Evolutionary conservation across 805 yeast species (phyloP), one percentile per base, ranked within the genome.

Genomic region (Brettanomyces naardenensis): DNA sequence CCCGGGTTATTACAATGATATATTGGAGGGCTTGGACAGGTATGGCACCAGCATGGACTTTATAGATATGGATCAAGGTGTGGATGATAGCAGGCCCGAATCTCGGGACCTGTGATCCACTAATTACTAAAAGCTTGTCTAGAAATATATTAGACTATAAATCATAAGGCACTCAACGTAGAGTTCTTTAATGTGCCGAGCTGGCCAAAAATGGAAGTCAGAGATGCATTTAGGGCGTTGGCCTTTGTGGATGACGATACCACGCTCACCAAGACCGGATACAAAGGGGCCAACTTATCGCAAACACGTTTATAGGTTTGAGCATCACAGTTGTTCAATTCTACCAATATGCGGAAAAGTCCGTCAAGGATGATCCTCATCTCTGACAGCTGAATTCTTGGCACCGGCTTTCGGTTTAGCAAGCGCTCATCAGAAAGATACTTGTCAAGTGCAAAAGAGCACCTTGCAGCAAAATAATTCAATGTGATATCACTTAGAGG

Each of bases 301-400:
- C 15, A 13, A 21, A 31, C 13, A 22, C 15, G 6, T 23, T 17
- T 11, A 28, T 15, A 11, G 9, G 25, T 6, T 18, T 32, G 10
- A 6, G 10, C n/a, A 18, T 13, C n/a, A 11, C 11, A 23, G n/a
- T 11, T 32, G 6, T 32, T 15, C 14, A 21, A 13, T 21, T 5
- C 35, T 10, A 6, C 21, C 6, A 32, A 14, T 7, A 35, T n/a
- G 9, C 13, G 13, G n/a, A 35, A 6, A 5, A 77, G 46, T 0
- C 83, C 81, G 4, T 54, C 41, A 19, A 80, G 46, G 5, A 77
- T 48, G 0, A 62, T 48, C 10, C 45, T 44, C n/a, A 88, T 50
- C 53, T 89, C 97, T 5, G 62, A 57, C 38, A 73, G 73, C 46
- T 85, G 86, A 6, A 83, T 56, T 28, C 70, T 66, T 0, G 90